Evolutionary conservation across 345 rosid genomes (phyloP).

Genomic region (Erysimum cheiranthoides): DNA sequence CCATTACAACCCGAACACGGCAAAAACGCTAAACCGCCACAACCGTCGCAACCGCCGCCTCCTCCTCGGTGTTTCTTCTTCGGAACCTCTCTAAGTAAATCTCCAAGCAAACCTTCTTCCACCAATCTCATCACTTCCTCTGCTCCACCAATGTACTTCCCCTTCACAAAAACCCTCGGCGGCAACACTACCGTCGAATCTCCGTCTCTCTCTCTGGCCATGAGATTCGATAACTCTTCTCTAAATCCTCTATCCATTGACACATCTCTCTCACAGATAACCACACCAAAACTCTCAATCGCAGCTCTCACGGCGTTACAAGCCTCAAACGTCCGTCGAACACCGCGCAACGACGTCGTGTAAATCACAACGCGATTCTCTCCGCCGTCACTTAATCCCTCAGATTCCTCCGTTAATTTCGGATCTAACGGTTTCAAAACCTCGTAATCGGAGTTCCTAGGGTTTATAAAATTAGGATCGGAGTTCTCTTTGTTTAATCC

Average conservation of each 20-base stretch:
- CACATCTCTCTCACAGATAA: conserved; percentile 68
- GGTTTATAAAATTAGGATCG: conserved; percentile 50
- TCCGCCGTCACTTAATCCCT: conserved; percentile 49
- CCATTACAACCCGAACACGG: conserved; percentile 79
- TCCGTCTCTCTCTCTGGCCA: conserved; percentile 28
- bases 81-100: conserved; percentile 61
- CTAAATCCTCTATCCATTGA: conserved; percentile 82
- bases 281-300: conserved; percentile 60
- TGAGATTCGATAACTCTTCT: conserved; percentile 63
- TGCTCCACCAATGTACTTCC: conserved; percentile 83
- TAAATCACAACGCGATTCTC: conserved; percentile 70
- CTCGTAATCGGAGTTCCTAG: conserved; percentile 11
- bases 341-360: conserved; percentile 76
- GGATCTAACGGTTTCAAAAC: conserved; percentile 35
- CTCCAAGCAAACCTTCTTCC: conserved; percentile 72
- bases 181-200: conserved; percentile 52
- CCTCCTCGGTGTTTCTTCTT: conserved; percentile 46
- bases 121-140: conserved; percentile 71
- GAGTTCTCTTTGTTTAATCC: conserved; percentile 58
- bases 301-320: conserved; percentile 75
- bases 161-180: conserved; percentile 70
- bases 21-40: conserved; percentile 71
- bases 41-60: conserved; percentile 58
- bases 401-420: conserved; percentile 31
- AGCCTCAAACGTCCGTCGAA: conserved; percentile 81